Conservation (phyloP, 257 asterid species). For the Plantago ovata region DNA sequence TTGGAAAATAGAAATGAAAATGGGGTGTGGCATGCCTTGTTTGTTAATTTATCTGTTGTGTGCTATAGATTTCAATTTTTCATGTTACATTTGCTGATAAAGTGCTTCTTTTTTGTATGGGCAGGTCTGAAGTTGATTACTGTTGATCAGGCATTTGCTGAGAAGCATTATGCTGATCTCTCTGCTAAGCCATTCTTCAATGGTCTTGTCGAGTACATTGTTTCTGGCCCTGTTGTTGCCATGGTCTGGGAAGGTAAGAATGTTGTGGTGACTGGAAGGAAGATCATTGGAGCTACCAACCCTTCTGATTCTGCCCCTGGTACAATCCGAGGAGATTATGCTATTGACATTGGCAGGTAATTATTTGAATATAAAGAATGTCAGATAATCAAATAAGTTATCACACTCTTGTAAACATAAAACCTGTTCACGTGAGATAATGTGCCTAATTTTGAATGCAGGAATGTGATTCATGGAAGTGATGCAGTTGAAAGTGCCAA, state of each 20-base stretch:
- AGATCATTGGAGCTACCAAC: slow-evolving; percentile 95
- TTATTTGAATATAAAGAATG: neutral
- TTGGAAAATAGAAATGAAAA: no score
- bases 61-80: no score
- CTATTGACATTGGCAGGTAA: slow-evolving; percentile 88
- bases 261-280: slow-evolving; percentile 86
- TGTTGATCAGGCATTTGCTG: slow-evolving; percentile 86
- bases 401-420: no score
- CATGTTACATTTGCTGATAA: neutral
- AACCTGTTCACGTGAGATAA: neutral
- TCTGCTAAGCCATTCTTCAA: slow-evolving; percentile 87
- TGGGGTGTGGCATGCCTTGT: no score
- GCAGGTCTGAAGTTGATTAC: slow-evolving; percentile 75
- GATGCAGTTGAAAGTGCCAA: slow-evolving; percentile 87
- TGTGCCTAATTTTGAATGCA: slow-evolving; percentile 21
- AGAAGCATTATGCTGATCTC: slow-evolving; percentile 88
- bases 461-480: slow-evolving; percentile 93
- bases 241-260: slow-evolving; percentile 99
- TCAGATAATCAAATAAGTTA: no score
- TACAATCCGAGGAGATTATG: slow-evolving; percentile 92
- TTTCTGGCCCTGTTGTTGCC: slow-evolving; percentile 95
- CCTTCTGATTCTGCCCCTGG: slow-evolving; percentile 95
- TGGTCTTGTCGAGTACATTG: slow-evolving; percentile 78
- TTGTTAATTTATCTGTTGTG: no score
- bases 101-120: slow-evolving; percentile 11